Percentiles rank a stretch among this genome's conserved stretches.
These are phyloP conservation scores for Atkinsonella texensis DNA, from an alignment of 2,329 filamentous ascomycete species.

Conservation along the genomic window DNA sequence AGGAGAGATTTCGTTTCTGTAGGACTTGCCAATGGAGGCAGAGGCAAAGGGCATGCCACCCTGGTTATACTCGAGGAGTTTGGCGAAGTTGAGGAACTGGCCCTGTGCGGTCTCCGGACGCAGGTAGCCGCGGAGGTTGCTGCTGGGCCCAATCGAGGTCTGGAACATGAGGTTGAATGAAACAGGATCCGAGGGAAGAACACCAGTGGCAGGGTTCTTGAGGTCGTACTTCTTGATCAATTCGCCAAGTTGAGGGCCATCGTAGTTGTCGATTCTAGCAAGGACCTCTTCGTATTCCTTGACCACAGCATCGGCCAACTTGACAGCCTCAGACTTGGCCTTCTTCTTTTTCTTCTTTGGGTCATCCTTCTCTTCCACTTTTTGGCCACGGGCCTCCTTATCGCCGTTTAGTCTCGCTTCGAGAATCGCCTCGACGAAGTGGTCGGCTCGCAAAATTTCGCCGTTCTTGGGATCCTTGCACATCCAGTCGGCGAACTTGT, in stretches of 20 bases:
- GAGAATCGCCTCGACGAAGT: slow-evolving; percentile 89
- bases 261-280: slow-evolving; percentile 91
- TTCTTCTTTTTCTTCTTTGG: slow-evolving; percentile 80
- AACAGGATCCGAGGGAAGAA: slow-evolving; percentile 67
- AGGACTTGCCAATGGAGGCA: slow-evolving; percentile 93
- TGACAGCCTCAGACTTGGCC: slow-evolving; percentile 67
- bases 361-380: slow-evolving; percentile 63
- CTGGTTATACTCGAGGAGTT: slow-evolving; percentile 94
- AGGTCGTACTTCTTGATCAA: slow-evolving; percentile 89
- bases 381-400: slow-evolving; percentile 81
- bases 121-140: slow-evolving; percentile 73
- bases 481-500: slow-evolving; percentile 99
- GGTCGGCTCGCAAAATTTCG: slow-evolving; percentile 91
- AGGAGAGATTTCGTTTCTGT: slow-evolving; percentile 95
- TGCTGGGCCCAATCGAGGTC: slow-evolving; percentile 85
- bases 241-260: slow-evolving; percentile 71
- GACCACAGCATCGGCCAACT: slow-evolving; percentile 75
- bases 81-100: slow-evolving; percentile 94
- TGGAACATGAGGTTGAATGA: slow-evolving; percentile 99
- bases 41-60: slow-evolving; percentile 93
- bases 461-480: slow-evolving; percentile 97
- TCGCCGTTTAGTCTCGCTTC: slow-evolving; percentile 79
- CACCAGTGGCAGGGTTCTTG: slow-evolving; percentile 71
- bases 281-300: slow-evolving; percentile 85
- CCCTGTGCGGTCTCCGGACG: slow-evolving; percentile 95